Evolutionary conservation across 495 filamentous ascomycete species (phyloP).

Genomic region (Daldinia loculata): DNA sequence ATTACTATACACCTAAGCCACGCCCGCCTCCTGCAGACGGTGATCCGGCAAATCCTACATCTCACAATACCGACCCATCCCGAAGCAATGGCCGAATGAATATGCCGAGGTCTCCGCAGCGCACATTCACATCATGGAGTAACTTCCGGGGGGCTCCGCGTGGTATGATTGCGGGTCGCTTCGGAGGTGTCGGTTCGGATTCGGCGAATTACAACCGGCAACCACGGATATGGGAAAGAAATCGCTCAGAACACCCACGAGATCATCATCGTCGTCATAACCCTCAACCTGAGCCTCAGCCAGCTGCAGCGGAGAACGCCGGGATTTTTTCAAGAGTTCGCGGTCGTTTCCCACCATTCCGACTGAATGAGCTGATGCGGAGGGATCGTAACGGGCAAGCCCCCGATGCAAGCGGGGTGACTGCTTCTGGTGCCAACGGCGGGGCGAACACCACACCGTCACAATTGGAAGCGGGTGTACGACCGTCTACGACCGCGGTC

Average conservation of each 20-base stretch:
- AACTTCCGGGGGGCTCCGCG: conserved; percentile 45
- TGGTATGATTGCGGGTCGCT: conserved; percentile 43
- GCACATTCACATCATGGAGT: conserved; percentile 46
- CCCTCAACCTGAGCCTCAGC: conserved; percentile 9
- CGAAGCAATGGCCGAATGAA: conserved; percentile 53
- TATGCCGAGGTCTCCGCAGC: conserved; percentile 47
- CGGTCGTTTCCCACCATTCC: conserved; percentile 40
- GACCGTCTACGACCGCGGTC: conserved; percentile 38
- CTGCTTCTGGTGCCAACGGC: conserved; percentile 32
- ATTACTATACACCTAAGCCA: conserved; percentile 93
- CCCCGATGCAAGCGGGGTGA: conserved; percentile 17
- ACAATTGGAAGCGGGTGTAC: conserved; percentile 51
- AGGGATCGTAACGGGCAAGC: conserved; percentile 42
- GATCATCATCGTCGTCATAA: conserved; percentile 6
- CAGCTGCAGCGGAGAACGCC: conserved; percentile 15
- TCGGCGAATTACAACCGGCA: conserved; percentile 26
- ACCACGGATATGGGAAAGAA: conserved; percentile 34
- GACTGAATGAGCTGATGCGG: conserved; percentile 35
- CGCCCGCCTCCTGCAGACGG: conserved; percentile 56
- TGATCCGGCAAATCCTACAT: conserved; percentile 42
- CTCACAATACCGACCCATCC: conserved; percentile 39
- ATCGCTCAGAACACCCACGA: conserved; percentile 20
- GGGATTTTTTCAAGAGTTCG: conserved; percentile 41
- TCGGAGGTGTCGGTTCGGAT: conserved; percentile 38
- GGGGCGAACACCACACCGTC: conserved; percentile 47